Evolutionary conservation across 805 yeast genomes (phyloP), one percentile per base, ranked within the genome.

Genomic region (Candida berthetii): DNA sequence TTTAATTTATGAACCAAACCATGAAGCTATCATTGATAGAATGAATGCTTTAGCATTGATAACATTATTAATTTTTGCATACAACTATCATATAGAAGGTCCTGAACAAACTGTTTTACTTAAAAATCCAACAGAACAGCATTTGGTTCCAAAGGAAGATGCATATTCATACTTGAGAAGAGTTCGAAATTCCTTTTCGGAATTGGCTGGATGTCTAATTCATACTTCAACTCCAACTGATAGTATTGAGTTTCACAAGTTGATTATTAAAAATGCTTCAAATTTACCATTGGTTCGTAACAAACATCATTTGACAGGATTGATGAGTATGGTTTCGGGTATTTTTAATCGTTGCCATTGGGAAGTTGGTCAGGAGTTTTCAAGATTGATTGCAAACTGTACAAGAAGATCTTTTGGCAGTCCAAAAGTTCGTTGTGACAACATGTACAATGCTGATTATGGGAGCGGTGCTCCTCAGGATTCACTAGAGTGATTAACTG

Each of bases 291-390:
- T 52, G 4, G 66, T 78, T 15, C 55, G 60, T 24, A 64, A 69
- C 42, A 71, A 67, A 50, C 68, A 78, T 43, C 63, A 74, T 39
- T 61, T 80, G 24, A 72, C 75, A 10, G 90, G 90, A 1, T 55
- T 84, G 37, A 54, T 82, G 46, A 64, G 62, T 38, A 49, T 72
- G 44, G 65, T 77, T 37, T 65, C 72, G 13, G 57, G 59, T n/a
- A 55, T 64, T 31, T 63, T 71, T 43, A 55, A 54, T 27, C 57
- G 55, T 16, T 66, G 75, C 39, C 68, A 70, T 39, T 81, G 82
- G 78, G 76, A 76, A 37, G 61, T 80, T 39, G 80, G 80, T 11
- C 62, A 63, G 37, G 88, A 81, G 52, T 69, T 76, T 46, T 69
- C 80, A 1, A 68, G 68, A 41, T 59, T 81, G 43, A 60, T 80